Conservation (phyloP, 805 yeast genomes). For the Candida ipomoeae region DNA sequence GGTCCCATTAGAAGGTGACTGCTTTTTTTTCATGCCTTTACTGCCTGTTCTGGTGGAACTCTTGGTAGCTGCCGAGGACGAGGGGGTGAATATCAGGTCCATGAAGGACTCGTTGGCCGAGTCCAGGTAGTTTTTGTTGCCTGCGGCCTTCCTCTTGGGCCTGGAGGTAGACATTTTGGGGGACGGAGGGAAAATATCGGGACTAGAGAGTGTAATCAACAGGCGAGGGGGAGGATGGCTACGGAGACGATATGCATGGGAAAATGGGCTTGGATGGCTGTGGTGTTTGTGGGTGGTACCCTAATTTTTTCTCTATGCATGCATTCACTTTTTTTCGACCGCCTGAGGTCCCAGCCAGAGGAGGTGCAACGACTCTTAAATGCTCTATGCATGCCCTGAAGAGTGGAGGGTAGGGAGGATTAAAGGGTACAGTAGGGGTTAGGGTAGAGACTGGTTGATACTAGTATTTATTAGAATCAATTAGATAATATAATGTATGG, state of each 20-base stretch:
- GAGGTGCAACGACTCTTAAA: background rate
- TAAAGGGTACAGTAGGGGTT: too few species aligned
- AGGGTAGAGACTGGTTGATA: too few species aligned
- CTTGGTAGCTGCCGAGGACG: conserved; percentile 2
- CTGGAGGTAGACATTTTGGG: conserved; percentile 13
- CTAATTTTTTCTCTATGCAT: conserved; percentile 4
- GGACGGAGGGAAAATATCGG: background rate
- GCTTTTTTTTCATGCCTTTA: background rate
- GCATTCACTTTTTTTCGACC: conserved; percentile 5
- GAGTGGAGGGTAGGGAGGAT: too few species aligned
- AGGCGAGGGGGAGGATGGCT: background rate
- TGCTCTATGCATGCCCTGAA: background rate
- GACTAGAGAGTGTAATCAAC: background rate
- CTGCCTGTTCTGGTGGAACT: conserved; percentile 2
- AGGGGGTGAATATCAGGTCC: conserved; percentile 6
- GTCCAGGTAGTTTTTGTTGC: conserved; percentile 19
- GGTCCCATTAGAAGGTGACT: conserved; percentile 5
- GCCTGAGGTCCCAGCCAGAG: conserved; percentile 2
- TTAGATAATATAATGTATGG: too few species aligned
- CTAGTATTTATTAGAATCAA: too few species aligned
- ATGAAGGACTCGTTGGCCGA: conserved; percentile 13
- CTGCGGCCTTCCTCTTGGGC: conserved; percentile 20
- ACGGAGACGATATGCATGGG: background rate
- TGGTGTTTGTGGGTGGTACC: conserved; percentile 1
- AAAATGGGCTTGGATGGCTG: background rate